Evolutionary conservation across 2,329 filamentous ascomycete genomes (phyloP).

Genomic region (Sordariomycetes sp.): DNA sequence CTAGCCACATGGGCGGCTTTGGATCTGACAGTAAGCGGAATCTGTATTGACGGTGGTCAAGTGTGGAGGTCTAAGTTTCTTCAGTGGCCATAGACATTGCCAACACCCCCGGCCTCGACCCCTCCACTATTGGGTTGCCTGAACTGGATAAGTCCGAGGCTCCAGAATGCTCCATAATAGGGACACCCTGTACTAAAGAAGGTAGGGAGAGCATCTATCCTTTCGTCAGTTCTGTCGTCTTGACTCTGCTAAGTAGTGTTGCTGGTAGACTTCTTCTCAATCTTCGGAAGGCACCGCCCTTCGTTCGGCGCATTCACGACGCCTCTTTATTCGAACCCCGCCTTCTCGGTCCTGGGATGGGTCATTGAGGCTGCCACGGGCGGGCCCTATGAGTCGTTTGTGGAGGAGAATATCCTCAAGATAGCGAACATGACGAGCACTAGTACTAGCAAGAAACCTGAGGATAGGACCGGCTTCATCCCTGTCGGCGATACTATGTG

Average conservation of each 20-base stretch:
- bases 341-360: conserved; percentile 27
- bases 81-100: neutral
- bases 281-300: conserved; percentile 14
- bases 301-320: conserved; percentile 26
- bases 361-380: conserved; percentile 29
- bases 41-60: neutral
- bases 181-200: neutral
- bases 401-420: conserved; percentile 24
- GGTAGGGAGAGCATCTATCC: neutral
- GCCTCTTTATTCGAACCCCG: conserved; percentile 35
- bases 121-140: neutral
- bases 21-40: conserved; percentile 4
- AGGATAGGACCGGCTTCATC: conserved; percentile 18
- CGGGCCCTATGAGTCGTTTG: conserved; percentile 21
- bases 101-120: neutral
- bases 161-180: neutral
- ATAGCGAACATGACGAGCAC: conserved; percentile 27
- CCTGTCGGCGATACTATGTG: conserved; percentile 18
- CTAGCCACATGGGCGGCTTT: conserved; percentile 13
- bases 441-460: conserved; percentile 16
- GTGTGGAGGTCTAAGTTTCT: neutral
- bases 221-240: conserved; percentile 1
- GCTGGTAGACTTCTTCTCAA: conserved; percentile 12
- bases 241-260: conserved; percentile 5
- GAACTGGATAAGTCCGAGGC: neutral